A percentile compares a stretch with the other conserved stretches of the same genome.
Evolutionary conservation across 345 rosid genomes (phyloP).

Genomic region (Excoecaria cochinchinensis): DNA sequence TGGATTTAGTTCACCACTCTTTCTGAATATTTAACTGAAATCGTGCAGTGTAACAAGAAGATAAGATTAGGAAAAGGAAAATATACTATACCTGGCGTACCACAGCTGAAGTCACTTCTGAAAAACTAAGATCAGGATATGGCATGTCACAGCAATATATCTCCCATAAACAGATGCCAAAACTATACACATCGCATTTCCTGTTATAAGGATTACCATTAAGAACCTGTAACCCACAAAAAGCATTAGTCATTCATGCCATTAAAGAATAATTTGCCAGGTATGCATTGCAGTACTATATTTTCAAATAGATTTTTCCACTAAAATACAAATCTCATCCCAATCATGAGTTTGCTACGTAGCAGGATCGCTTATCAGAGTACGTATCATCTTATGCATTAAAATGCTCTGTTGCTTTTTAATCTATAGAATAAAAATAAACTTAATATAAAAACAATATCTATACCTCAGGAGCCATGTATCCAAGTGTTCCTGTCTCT

Average conservation of each 20-base stretch:
- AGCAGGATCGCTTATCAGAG: not conserved
- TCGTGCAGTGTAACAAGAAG: not conserved
- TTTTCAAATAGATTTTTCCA: not conserved
- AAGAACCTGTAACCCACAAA: slow-evolving; percentile 63
- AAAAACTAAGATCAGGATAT: slow-evolving; percentile 86
- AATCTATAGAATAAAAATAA: not conserved
- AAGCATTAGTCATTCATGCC: slow-evolving; percentile 21
- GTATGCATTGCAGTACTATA: not conserved
- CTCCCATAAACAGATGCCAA: slow-evolving; percentile 97
- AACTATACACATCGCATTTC: slow-evolving; percentile 96
- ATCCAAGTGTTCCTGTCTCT: slow-evolving; percentile 98
- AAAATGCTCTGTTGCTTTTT: not conserved
- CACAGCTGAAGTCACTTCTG: slow-evolving; percentile 96
- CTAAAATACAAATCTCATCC: not conserved
- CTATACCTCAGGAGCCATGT: slow-evolving; percentile 99
- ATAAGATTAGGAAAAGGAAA: not conserved
- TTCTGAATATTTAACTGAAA: not conserved
- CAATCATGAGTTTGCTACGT: not conserved
- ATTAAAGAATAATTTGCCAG: not conserved
- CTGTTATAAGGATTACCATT: slow-evolving; percentile 94
- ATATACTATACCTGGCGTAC: slow-evolving; percentile 69
- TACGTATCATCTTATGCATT: not conserved
- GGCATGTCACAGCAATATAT: slow-evolving; percentile 99
- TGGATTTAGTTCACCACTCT: not conserved
- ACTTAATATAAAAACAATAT: not conserved